Evolutionary conservation across 2,329 filamentous ascomycete species (phyloP).

Genomic region (Hypoxylon sp.): DNA sequence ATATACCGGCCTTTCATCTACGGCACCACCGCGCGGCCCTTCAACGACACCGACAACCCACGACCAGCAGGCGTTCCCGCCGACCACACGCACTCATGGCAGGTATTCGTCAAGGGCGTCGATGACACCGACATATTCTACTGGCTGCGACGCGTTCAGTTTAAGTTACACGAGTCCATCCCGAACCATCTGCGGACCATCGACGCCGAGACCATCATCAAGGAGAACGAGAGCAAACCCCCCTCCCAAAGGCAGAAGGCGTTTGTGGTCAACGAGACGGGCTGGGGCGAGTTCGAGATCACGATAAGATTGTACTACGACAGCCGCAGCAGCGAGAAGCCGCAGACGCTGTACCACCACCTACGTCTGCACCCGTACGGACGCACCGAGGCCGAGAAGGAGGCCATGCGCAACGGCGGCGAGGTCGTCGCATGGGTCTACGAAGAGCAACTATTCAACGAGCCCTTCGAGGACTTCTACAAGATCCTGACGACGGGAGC

Average conservation of each 20-base stretch:
- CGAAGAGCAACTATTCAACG: constrained; percentile 97
- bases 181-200: constrained; percentile 86
- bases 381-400: constrained; percentile 80
- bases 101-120: constrained; percentile 91
- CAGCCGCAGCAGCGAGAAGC: constrained; percentile 89
- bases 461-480: constrained; percentile 93
- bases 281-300: constrained; percentile 98
- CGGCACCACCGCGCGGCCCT: constrained; percentile 83
- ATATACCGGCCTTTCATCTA: constrained; percentile 78
- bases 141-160: constrained; percentile 97
- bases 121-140: constrained; percentile 93
- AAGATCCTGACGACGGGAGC: constrained; percentile 85
- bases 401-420: constrained; percentile 71
- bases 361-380: constrained; percentile 93
- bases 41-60: constrained; percentile 83
- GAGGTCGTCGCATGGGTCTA: constrained; percentile 85
- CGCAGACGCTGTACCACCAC: constrained; percentile 94
- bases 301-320: constrained; percentile 95
- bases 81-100: constrained; percentile 97
- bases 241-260: constrained; percentile 66
- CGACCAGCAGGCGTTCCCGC: constrained; percentile 82
- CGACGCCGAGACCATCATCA: constrained; percentile 55
- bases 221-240: constrained; percentile 52
- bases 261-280: constrained; percentile 91
- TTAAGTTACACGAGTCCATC: constrained; percentile 98